Conservation (phyloP, 208 protist genomes). For the Herpetomonas samuelpessoai region DNA sequence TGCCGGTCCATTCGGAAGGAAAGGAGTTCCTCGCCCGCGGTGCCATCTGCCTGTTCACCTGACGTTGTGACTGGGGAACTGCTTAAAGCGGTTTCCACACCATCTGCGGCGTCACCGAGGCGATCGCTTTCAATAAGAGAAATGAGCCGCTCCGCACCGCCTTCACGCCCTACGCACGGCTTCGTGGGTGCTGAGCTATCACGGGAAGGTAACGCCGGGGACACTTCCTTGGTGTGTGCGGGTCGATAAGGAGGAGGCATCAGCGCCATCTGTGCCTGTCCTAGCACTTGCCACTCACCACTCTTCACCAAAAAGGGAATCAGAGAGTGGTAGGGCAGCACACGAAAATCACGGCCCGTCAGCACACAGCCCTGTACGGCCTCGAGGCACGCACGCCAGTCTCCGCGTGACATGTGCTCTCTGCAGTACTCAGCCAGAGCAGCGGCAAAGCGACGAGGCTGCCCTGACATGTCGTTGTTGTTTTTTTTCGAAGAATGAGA, state of each 20-base stretch:
- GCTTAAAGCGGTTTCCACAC: too few species aligned
- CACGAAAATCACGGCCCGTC: conserved; percentile 14
- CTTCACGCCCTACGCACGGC: not conserved
- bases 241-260: not conserved
- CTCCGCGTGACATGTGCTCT: conserved; percentile 16
- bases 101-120: too few species aligned
- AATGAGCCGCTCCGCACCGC: too few species aligned
- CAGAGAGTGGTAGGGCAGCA: conserved; percentile 19
- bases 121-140: too few species aligned
- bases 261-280: conserved; percentile 10
- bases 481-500: conserved; percentile 10
- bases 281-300: conserved; percentile 31
- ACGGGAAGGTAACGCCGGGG: too few species aligned
- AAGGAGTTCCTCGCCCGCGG: too few species aligned
- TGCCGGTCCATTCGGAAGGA: too few species aligned
- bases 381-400: conserved; percentile 29
- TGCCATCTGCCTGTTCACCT: too few species aligned
- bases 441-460: not conserved
- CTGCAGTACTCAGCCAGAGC: conserved; percentile 21
- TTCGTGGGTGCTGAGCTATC: not conserved
- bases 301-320: conserved; percentile 32
- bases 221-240: too few species aligned
- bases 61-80: too few species aligned
- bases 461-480: not conserved
- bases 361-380: conserved; percentile 21